These are phyloP conservation scores for Bocquillonia castaneifolia DNA, from an alignment of 441 rosid species.

Conservation along the genomic window DNA sequence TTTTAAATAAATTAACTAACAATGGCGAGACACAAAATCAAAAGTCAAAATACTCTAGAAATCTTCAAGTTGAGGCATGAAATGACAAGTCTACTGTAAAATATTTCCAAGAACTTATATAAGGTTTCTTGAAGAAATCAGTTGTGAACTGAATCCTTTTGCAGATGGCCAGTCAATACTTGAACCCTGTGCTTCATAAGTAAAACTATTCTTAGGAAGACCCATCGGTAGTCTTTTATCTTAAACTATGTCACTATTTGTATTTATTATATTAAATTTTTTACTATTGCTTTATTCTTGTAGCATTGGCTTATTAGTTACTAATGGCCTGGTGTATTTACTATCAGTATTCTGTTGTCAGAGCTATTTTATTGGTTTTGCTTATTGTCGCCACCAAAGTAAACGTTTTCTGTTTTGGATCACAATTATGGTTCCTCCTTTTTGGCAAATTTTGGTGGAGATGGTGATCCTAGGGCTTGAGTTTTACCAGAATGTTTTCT, in stretches of 20 bases:
- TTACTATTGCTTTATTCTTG: neutral
- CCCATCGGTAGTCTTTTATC: neutral
- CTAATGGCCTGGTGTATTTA: neutral
- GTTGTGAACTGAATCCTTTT: neutral
- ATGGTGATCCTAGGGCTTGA: neutral
- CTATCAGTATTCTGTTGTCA: neutral
- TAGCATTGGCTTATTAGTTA: neutral
- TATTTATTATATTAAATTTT: neutral
- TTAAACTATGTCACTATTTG: no score
- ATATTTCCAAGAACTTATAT: neutral
- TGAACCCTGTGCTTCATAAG: neutral
- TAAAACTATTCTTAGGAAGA: neutral
- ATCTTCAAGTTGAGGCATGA: neutral
- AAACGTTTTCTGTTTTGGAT: neutral
- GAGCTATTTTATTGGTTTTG: neutral
- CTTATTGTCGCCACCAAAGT: neutral
- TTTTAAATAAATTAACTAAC: neutral
- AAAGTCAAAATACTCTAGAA: neutral
- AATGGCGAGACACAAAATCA: neutral
- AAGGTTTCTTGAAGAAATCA: neutral
- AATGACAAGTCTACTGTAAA: neutral
- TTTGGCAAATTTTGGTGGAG: conserved; percentile 1
- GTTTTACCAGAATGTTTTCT: neutral
- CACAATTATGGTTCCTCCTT: neutral
- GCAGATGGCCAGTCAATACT: neutral